These are phyloP conservation scores for Aureobasidium sp. DNA, from an alignment of 2,329 filamentous ascomycete species.

Conservation along the genomic window DNA sequence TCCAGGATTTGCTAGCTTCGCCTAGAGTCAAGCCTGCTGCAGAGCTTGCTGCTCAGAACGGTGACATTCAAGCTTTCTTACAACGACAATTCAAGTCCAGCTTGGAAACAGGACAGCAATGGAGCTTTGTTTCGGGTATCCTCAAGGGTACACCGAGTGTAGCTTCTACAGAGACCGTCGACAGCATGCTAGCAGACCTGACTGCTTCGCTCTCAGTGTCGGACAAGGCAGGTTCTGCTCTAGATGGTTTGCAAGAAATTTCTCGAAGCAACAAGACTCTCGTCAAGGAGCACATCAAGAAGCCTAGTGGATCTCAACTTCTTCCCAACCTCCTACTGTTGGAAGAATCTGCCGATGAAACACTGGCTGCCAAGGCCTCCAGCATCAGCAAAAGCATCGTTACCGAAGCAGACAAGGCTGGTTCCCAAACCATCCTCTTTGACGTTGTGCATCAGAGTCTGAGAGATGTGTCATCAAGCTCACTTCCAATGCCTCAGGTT, in stretches of 20 bases:
- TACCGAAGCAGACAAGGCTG: slow-evolving; percentile 17
- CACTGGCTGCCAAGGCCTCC: slow-evolving; percentile 37
- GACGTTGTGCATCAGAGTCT: slow-evolving; percentile 46
- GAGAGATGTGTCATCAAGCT: slow-evolving; percentile 32
- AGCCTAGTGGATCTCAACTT: slow-evolving; percentile 34
- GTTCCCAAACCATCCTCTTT: slow-evolving; percentile 38
- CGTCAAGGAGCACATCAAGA: slow-evolving; percentile 37
- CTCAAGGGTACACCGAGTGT: slow-evolving; percentile 19
- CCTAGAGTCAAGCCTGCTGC: slow-evolving; percentile 28
- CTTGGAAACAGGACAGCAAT: slow-evolving; percentile 18
- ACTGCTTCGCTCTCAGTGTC: slow-evolving; percentile 30
- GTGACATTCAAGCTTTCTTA: slow-evolving; percentile 29
- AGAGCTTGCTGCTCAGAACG: slow-evolving; percentile 26
- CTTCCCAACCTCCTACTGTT: slow-evolving; percentile 45
- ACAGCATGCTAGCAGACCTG: slow-evolving; percentile 29
- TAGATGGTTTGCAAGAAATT: slow-evolving; percentile 34
- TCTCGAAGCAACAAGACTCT: slow-evolving; percentile 27
- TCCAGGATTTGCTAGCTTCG: slow-evolving; percentile 23
- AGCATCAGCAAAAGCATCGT: slow-evolving; percentile 11
- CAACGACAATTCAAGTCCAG: slow-evolving; percentile 10
- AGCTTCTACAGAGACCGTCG: slow-evolving; percentile 28
- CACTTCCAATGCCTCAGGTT: slow-evolving; percentile 46
- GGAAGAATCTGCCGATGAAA: slow-evolving; percentile 44
- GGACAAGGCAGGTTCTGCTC: slow-evolving; percentile 24
- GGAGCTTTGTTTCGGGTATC: slow-evolving; percentile 29